phyloP scores from a whole-genome alignment of 352 stramenopile species.

The Pythium utonaiense region DNA sequence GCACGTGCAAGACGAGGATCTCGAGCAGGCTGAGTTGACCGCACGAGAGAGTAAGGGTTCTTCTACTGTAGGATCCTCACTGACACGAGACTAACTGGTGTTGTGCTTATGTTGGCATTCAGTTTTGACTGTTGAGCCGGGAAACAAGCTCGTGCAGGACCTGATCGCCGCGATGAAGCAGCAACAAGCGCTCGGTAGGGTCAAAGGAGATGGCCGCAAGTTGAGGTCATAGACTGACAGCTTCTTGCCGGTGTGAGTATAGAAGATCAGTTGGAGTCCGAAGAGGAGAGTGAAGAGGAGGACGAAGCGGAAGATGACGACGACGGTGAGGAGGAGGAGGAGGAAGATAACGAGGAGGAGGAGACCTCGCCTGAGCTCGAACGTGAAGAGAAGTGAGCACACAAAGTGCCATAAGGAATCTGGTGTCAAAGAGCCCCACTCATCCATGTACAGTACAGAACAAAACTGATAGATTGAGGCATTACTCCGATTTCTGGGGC shows the following conservation, averaged over 20 bases:
- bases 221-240: no score
- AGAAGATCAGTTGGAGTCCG: conserved; percentile 37
- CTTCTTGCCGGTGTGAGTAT: not conserved
- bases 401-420: no score
- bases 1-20: conserved; percentile 53
- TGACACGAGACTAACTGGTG: not conserved
- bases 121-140: conserved; percentile 61
- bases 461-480: not conserved
- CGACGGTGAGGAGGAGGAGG: conserved; percentile 39
- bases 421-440: no score
- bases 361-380: conserved; percentile 25
- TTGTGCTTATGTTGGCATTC: not conserved
- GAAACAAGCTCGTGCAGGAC: conserved; percentile 63
- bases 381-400: conserved; percentile 25
- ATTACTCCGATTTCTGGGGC: not conserved
- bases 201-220: not conserved
- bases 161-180: conserved; percentile 59
- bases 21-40: conserved; percentile 42
- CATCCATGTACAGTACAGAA: not conserved
- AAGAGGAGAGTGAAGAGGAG: conserved; percentile 55
- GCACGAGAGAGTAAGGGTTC: conserved; percentile 43
- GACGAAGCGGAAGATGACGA: conserved; percentile 57
- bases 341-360: conserved; percentile 23
- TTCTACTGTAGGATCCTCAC: not conserved
- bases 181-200: conserved; percentile 38